A percentile compares a stretch with the other conserved stretches of the same genome.
These are phyloP conservation scores for Ulmus americana DNA, from an alignment of 331 rosid species.

Conservation along the genomic window DNA sequence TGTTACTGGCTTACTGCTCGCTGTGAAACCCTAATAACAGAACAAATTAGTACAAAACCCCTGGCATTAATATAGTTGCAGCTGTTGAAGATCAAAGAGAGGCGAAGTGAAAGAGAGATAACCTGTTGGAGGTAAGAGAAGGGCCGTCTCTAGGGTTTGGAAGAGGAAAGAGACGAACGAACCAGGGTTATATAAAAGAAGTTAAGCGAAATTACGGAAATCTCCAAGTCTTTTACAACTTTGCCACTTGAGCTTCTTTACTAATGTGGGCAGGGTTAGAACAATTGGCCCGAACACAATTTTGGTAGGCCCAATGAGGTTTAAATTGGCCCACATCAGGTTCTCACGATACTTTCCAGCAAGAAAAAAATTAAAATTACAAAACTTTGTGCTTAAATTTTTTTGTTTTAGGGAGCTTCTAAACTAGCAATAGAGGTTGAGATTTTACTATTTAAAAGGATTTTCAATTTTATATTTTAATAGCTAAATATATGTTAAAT, in stretches of 20 bases:
- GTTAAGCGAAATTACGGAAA: background rate
- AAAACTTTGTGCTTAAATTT: background rate
- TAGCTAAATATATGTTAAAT: too few relatives aligned
- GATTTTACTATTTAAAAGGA: too few relatives aligned
- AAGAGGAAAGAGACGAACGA: background rate
- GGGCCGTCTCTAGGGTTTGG: slow-evolving; percentile 36
- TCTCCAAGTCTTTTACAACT: background rate
- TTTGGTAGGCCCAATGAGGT: too few relatives aligned
- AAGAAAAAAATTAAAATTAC: background rate
- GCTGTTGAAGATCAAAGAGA: background rate
- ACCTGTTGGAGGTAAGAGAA: slow-evolving; percentile 12
- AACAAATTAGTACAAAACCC: background rate
- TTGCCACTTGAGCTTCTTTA: background rate
- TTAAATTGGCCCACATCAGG: too few relatives aligned
- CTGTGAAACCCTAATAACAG: slow-evolving; percentile 24
- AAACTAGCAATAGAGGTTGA: too few relatives aligned
- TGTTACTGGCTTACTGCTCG: slow-evolving; percentile 3
- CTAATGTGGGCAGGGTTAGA: background rate
- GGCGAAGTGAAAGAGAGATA: slow-evolving; percentile 5
- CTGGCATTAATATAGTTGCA: background rate
- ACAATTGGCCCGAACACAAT: background rate
- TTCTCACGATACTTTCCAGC: background rate
- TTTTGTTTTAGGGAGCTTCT: too few relatives aligned
- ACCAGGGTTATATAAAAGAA: background rate
- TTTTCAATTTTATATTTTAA: too few relatives aligned